A percentile compares a stretch with the other conserved stretches of the same genome.
Evolutionary conservation across 1,284 basidiomycete species (phyloP).

Genomic region (Meripilus lineatus): DNA sequence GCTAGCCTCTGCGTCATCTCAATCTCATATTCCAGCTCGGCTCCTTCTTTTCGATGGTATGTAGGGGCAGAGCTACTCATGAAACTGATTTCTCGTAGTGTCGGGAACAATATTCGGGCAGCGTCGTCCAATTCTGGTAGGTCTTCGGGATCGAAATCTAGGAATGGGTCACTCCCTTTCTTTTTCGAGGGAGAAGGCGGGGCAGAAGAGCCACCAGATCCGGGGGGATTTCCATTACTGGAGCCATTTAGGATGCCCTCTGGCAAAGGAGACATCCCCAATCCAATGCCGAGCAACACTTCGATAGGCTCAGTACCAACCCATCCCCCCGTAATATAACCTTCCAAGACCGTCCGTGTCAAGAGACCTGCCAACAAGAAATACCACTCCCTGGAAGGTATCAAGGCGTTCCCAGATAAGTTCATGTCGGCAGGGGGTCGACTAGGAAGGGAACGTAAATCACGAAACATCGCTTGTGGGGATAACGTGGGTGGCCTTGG

Average conservation of each 20-base stretch:
- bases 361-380: constrained; percentile 68
- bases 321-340: constrained; percentile 78
- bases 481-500: constrained; percentile 16
- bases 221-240: background rate
- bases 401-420: constrained; percentile 39
- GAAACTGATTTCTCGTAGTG: constrained; percentile 33
- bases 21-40: constrained; percentile 58
- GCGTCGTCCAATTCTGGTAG: constrained; percentile 65
- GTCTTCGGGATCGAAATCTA: constrained; percentile 70
- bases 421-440: constrained; percentile 14
- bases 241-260: background rate
- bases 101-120: constrained; percentile 63
- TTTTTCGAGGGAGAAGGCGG: constrained; percentile 3
- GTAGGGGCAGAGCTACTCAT: constrained; percentile 7
- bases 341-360: constrained; percentile 75
- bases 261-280: constrained; percentile 38
- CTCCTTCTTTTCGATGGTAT: constrained; percentile 30
- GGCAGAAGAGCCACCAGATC: background rate
- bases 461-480: constrained; percentile 21
- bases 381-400: constrained; percentile 76
- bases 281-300: constrained; percentile 67
- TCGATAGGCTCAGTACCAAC: constrained; percentile 65
- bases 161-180: constrained; percentile 38
- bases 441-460: constrained; percentile 11
- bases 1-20: constrained; percentile 66